Base-by-base conservation (phyloP, 108 stramenopile genomes). In the Aurantiochytrium sp. region DNA sequence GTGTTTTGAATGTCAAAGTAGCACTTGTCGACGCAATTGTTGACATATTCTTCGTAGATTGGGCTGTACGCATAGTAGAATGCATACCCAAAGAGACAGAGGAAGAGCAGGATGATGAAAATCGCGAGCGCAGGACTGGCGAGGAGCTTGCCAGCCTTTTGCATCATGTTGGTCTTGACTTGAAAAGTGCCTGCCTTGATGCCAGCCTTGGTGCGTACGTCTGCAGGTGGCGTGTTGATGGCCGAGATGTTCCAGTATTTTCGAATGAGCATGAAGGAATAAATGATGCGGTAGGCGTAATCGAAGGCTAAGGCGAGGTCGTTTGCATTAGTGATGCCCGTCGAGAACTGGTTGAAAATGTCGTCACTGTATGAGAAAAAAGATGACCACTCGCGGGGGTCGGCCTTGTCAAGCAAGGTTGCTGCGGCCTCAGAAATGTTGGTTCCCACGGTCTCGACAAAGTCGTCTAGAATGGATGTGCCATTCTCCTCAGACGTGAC, bases 171-270 rank as follows among this genome's bases (percentile, higher is more conserved):
- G 45, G 45, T 83, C 51, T 83, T 47, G 51, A 45, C 76, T 12
- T 12, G 16, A 53, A 83, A 83, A n/a, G 28, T 23, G n/a, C 76
- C 76, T 0, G 76, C 12, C 45, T 6, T 23, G 49, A 83, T 83
- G 49, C 76, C 76, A 8, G 45, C 6, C 76, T 83, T 83, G 10
- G 76, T 83, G 45, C 76, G 45, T 1, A 83, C 76, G 51, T 83
- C 76, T 12, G 76, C 76, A 1, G 76, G 76, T 1, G 76, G 76
- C 28, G 76, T 83, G 51, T 83, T 83, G 76, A 83, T 53, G n/a
- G 76, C 76, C 6, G 49, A 53, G 23, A 83, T 83, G 25, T 53
- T 83, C 76, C 76, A 83, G 76, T 83, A 83, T 4, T 83, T 83
- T 12, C 51, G 45, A 45, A 83, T 83, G 49, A 83, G 6, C 49